Evolutionary conservation across 179 eudicot genomes (phyloP).

Genomic region (Spinacia oleracea): DNA sequence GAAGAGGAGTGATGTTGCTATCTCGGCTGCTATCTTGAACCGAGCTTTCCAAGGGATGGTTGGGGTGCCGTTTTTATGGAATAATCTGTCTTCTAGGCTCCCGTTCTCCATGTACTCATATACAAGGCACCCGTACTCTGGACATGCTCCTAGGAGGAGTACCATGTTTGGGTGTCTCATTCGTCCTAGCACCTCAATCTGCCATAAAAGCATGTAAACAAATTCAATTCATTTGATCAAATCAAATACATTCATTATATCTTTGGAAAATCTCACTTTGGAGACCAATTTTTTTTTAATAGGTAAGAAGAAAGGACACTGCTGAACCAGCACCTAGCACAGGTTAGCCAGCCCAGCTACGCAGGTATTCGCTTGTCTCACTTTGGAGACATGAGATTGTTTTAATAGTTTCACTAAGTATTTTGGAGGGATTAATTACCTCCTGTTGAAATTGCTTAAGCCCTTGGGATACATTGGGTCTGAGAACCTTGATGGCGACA

Average conservation of each 20-base stretch:
- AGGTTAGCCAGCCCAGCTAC: too few species aligned
- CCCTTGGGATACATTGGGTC: slow-evolving; percentile 67
- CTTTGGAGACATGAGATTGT: background rate
- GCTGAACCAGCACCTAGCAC: too few species aligned
- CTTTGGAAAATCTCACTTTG: background rate
- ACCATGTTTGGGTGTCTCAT: slow-evolving; percentile 89
- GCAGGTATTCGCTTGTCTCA: too few species aligned
- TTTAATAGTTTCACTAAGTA: background rate
- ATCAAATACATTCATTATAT: background rate
- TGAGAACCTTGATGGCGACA: slow-evolving; percentile 80
- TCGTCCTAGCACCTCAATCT: slow-evolving; percentile 73
- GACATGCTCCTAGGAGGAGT: slow-evolving; percentile 83
- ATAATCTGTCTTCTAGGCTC: slow-evolving; percentile 72
- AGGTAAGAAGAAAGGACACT: too few species aligned
- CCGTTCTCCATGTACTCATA: slow-evolving; percentile 84
- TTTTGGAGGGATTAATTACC: slow-evolving; percentile 31
- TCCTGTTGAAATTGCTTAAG: slow-evolving; percentile 60
- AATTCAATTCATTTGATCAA: too few species aligned
- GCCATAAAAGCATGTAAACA: background rate
- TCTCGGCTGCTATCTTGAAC: slow-evolving; percentile 72
- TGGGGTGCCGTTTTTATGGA: slow-evolving; percentile 51
- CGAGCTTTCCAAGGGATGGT: slow-evolving; percentile 67
- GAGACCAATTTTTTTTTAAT: too few species aligned
- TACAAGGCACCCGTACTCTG: slow-evolving; percentile 82
- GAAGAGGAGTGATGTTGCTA: slow-evolving; percentile 66